These are phyloP conservation scores for Carpinus fangiana DNA, from an alignment of 306 rosid genomes.

Conservation along the genomic window DNA sequence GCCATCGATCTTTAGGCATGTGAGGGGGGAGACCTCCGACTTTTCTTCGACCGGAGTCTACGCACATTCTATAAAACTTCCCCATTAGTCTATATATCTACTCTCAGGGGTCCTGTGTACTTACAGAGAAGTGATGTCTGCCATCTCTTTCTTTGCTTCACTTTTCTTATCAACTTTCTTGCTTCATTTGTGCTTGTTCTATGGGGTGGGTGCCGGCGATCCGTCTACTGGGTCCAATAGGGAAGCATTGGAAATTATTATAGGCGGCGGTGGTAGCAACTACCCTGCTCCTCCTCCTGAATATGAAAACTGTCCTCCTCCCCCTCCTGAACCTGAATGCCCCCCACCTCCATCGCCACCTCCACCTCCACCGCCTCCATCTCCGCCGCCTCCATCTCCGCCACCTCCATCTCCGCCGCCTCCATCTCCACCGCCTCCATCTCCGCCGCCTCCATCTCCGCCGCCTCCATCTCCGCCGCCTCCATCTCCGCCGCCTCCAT, in stretches of 20 bases:
- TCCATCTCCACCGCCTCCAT: accelerated
- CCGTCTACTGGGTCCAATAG: conserved; percentile 25
- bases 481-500: accelerated
- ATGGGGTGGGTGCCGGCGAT: background rate
- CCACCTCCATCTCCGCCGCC: background rate
- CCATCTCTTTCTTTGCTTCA: conserved; percentile 22
- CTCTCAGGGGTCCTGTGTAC: background rate
- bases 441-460: background rate
- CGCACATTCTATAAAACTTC: background rate
- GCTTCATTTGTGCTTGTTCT: conserved; percentile 1
- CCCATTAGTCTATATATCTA: background rate
- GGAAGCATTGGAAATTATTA: conserved; percentile 42
- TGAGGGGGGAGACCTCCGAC: conserved; percentile 10
- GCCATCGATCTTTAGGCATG: background rate
- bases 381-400: background rate
- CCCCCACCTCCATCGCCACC: background rate
- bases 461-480: accelerated
- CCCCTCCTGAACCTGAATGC: conserved; percentile 24
- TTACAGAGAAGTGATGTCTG: conserved; percentile 21
- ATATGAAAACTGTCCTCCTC: conserved; percentile 7
- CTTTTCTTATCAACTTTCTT: conserved; percentile 21
- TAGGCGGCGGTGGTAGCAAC: conserved; percentile 31
- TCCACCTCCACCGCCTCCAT: background rate
- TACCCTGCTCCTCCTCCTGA: conserved; percentile 42
- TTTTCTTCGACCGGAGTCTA: background rate